A percentile compares a stretch with the other conserved stretches of the same genome.
These are phyloP conservation scores for Oryza officinalis DNA, from an alignment of 176 grass and related monocot species.

Conservation along the genomic window DNA sequence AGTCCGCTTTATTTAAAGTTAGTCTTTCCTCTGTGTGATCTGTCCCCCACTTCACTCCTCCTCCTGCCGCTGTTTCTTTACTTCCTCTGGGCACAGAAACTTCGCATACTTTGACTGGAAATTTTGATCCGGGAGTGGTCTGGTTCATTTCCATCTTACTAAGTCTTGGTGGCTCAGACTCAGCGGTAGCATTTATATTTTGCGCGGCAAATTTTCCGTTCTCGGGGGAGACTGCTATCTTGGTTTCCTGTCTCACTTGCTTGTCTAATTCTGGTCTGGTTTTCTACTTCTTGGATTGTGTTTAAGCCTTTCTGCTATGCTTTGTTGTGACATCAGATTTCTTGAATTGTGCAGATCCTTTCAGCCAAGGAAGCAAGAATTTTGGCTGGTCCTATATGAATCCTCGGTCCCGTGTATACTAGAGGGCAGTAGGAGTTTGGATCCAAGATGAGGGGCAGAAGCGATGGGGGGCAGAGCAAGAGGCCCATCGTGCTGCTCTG, in stretches of 20 bases:
- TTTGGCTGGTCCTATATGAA: constrained; percentile 28
- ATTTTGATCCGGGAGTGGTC: background rate
- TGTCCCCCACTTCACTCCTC: constrained; percentile 40
- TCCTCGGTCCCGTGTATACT: constrained; percentile 23
- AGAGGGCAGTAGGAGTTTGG: constrained; percentile 37
- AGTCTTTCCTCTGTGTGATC: constrained; percentile 44
- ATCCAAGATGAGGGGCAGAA: constrained; percentile 78
- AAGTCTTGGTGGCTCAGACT: background rate
- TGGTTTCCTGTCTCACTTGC: constrained; percentile 7
- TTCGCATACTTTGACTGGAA: constrained; percentile 17
- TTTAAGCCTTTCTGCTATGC: background rate
- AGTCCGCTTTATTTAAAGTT: constrained; percentile 44
- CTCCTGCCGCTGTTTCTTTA: background rate
- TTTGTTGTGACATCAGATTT: background rate
- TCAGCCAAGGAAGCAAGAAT: constrained; percentile 3
- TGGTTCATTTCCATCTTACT: constrained; percentile 21
- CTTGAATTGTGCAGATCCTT: constrained; percentile 23
- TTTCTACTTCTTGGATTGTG: constrained; percentile 25
- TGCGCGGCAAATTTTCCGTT: constrained; percentile 27
- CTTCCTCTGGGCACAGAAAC: constrained; percentile 35
- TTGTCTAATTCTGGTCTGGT: constrained; percentile 36
- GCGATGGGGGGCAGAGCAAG: constrained; percentile 70
- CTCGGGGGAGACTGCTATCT: constrained; percentile 18
- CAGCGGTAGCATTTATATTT: constrained; percentile 19
- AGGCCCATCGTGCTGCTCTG: constrained; percentile 57